phyloP scores from a whole-genome alignment of 495 filamentous ascomycete genomes.

The Lasiosphaeriaceae sp. region DNA sequence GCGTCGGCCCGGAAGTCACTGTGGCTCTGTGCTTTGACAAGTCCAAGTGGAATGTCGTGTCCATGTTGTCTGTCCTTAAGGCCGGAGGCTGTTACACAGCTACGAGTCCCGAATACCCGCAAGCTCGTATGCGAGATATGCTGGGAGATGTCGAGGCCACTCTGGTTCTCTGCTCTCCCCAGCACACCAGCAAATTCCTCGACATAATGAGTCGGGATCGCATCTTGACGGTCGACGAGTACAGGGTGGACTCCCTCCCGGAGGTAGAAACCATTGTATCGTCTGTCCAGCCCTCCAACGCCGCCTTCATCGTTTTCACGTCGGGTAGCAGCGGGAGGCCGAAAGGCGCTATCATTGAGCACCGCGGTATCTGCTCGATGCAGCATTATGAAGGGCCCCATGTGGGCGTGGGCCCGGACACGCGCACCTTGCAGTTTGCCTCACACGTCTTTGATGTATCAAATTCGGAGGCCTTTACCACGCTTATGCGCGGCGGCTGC shows the following conservation, averaged over 20 bases:
- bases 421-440: slow-evolving; percentile 55
- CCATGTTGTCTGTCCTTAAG: slow-evolving; percentile 43
- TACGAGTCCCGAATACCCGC: slow-evolving; percentile 55
- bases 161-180: slow-evolving; percentile 12
- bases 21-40: slow-evolving; percentile 50
- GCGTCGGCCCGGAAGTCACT: slow-evolving; percentile 6
- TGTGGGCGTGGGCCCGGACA: slow-evolving; percentile 14
- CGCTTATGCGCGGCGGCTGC: slow-evolving; percentile 40
- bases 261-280: neutral
- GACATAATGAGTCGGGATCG: too few species aligned
- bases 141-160: slow-evolving; percentile 26
- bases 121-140: slow-evolving; percentile 39
- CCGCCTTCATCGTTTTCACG: slow-evolving; percentile 55
- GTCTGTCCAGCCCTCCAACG: slow-evolving; percentile 1
- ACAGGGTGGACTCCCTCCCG: neutral
- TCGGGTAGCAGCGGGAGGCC: slow-evolving; percentile 60
- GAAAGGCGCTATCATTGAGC: slow-evolving; percentile 39
- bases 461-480: slow-evolving; percentile 52
- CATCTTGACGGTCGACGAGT: slow-evolving; percentile 1
- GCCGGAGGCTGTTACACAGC: slow-evolving; percentile 48
- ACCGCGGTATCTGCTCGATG: slow-evolving; percentile 25
- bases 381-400: slow-evolving; percentile 24
- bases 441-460: slow-evolving; percentile 59
- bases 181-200: slow-evolving; percentile 3
- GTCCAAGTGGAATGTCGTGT: slow-evolving; percentile 41